A percentile compares a stretch with the other conserved stretches of the same genome.
Evolutionary conservation across 192 early-diverging fungal genomes (phyloP).

Genomic region (Spinellus fusiger): DNA sequence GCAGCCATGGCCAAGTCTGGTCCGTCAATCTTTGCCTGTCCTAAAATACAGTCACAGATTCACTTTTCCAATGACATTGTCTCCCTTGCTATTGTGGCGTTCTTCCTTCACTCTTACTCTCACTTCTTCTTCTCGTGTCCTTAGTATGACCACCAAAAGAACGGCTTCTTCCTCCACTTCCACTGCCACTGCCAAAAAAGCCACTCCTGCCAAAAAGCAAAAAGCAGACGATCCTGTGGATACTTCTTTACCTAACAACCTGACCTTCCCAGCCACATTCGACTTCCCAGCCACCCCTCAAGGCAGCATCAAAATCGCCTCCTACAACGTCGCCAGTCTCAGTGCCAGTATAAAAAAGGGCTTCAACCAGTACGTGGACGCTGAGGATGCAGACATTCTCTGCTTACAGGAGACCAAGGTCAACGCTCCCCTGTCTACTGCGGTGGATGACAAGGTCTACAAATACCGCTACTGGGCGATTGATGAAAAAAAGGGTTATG

Average conservation of each 20-base stretch:
- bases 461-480: constrained; percentile 67
- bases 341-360: constrained; percentile 74
- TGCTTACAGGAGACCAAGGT: constrained; percentile 86
- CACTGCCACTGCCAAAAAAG: too few species aligned
- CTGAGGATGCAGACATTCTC: constrained; percentile 76
- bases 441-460: constrained; percentile 55
- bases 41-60: neutral
- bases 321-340: constrained; percentile 78
- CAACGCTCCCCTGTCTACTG: constrained; percentile 55
- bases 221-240: constrained; percentile 21
- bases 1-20: neutral
- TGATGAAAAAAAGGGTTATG: constrained; percentile 73
- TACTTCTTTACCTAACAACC: constrained; percentile 49
- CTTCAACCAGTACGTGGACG: constrained; percentile 63
- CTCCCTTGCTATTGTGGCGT: too few species aligned
- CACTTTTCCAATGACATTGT: neutral
- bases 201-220: neutral
- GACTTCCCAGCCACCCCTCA: constrained; percentile 42
- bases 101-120: too few species aligned
- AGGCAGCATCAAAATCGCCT: constrained; percentile 57
- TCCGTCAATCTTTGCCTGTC: neutral
- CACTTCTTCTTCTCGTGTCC: too few species aligned
- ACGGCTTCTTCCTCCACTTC: too few species aligned
- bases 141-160: too few species aligned
- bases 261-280: constrained; percentile 56